These are phyloP conservation scores for Fulvia fulva DNA, from an alignment of 2,329 filamentous ascomycete species.

Conservation along the genomic window DNA sequence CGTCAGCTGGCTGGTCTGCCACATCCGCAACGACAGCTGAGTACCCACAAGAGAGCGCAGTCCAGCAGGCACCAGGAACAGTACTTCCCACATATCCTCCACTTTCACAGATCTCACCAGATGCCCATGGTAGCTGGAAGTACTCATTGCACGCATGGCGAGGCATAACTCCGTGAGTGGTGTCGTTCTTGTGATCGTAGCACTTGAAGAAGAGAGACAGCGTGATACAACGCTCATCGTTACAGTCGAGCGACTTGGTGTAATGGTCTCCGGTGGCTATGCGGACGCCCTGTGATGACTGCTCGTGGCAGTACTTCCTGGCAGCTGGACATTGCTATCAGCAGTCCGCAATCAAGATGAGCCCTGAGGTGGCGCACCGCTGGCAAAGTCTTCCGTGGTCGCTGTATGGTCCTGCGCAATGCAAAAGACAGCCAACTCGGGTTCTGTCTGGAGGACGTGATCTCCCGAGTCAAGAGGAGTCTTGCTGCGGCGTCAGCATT, in stretches of 20 bases:
- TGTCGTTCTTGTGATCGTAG: background rate
- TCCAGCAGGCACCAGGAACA: constrained; percentile 3
- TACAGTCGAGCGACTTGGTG: constrained; percentile 1
- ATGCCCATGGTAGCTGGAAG: background rate
- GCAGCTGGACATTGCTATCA: background rate
- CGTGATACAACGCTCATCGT: background rate
- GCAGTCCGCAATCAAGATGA: background rate
- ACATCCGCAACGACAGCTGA: no score
- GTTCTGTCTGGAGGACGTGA: background rate
- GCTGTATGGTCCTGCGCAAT: background rate
- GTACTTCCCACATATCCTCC: constrained; percentile 2
- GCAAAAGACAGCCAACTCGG: background rate
- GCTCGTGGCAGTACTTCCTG: background rate
- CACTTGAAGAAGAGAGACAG: constrained; percentile 1
- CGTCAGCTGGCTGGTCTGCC: background rate
- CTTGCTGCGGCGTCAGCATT: background rate
- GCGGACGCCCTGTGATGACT: background rate
- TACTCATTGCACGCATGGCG: background rate
- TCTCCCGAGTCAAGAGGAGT: background rate
- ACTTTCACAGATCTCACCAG: background rate
- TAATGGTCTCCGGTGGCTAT: background rate
- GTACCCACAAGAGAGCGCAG: background rate
- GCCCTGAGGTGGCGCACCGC: background rate
- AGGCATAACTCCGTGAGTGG: background rate
- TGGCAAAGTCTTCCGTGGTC: background rate